Evolutionary conservation across 257 asterid genomes (phyloP), one percentile per base, ranked within the genome.

Genomic region (Solanum rostratum): DNA sequence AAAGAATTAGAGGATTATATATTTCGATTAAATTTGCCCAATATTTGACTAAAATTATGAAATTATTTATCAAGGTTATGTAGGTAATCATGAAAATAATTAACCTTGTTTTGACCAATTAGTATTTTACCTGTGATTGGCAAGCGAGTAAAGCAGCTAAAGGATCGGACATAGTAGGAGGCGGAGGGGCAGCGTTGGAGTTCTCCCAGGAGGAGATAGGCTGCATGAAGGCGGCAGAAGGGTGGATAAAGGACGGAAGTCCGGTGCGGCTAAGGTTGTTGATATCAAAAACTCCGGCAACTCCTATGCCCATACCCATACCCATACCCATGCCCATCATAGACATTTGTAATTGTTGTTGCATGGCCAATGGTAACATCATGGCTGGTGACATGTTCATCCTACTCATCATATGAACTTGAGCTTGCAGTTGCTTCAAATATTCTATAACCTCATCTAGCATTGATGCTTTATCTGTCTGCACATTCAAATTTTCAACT

Each of bases 391-490:
- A 87, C 93, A 93, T 90, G 93, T 87, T 94, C 94, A 95, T 89
- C 80, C 97, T 90, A 27, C 90, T 91, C 93, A 92, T 92, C 92
- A 93, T 86, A 0, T 90, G 88, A 7, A 95, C 90, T 87, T 95
- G 97, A 24, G 93, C 93, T 92, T 93, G 97, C 0, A 95, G 74
- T 54, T 94, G 97, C 53, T 93, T 95, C 52, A 95, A 63, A 86
- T 95, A 89, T 37, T 93, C 95, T 71, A 95, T 93, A 27, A 91
- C 98, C 89, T 95, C 98, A 85, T 92, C 95, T 33, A 95, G 85
- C 96, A 95, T 93, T 14, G 98, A 95, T 18, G 98, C 98, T 88
- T 95, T 94, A 79, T 95, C 98, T 0, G 94, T 93, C 99, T 95
- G 91, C 69, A 33, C 37, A 33, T 33, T 33, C 37, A 33, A 33